These are phyloP conservation scores for Catharanthus roseus DNA, from an alignment of 257 asterid species.

Conservation along the genomic window DNA sequence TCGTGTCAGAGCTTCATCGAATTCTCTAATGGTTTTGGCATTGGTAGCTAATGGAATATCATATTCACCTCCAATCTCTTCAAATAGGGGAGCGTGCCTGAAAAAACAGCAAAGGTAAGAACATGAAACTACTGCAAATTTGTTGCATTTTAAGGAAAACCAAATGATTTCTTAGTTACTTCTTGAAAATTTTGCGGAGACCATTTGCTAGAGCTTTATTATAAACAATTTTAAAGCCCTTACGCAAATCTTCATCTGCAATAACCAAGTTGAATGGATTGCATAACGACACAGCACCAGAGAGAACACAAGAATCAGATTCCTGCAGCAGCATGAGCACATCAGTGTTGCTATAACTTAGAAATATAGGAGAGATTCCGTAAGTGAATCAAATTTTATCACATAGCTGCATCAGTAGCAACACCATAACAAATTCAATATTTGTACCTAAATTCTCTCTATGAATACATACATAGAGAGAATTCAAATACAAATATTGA, in stretches of 20 bases:
- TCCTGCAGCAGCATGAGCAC: constrained; percentile 45
- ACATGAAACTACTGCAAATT: background rate
- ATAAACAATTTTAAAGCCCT: constrained; percentile 87
- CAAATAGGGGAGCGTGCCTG: constrained; percentile 89
- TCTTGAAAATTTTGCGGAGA: constrained; percentile 70
- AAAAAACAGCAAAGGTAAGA: constrained; percentile 15
- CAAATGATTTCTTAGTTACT: constrained; percentile 33
- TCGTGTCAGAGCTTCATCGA: constrained; percentile 88
- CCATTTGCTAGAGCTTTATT: constrained; percentile 85
- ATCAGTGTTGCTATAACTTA: background rate
- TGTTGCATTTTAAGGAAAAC: background rate
- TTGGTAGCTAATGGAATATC: constrained; percentile 70
- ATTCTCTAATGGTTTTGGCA: constrained; percentile 82
- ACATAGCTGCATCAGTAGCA: background rate
- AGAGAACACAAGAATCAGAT: constrained; percentile 71
- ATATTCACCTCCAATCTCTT: constrained; percentile 80
- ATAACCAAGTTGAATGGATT: constrained; percentile 86
- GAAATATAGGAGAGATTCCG: background rate
- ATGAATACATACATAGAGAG: too few species aligned
- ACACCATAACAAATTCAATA: background rate
- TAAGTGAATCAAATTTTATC: background rate
- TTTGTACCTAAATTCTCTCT: background rate
- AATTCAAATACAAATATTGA: too few species aligned
- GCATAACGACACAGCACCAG: constrained; percentile 94
- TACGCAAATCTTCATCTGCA: constrained; percentile 93